These are phyloP conservation scores for Cantharellus anzutake DNA, from an alignment of 768 basidiomycete species.

Conservation along the genomic window DNA sequence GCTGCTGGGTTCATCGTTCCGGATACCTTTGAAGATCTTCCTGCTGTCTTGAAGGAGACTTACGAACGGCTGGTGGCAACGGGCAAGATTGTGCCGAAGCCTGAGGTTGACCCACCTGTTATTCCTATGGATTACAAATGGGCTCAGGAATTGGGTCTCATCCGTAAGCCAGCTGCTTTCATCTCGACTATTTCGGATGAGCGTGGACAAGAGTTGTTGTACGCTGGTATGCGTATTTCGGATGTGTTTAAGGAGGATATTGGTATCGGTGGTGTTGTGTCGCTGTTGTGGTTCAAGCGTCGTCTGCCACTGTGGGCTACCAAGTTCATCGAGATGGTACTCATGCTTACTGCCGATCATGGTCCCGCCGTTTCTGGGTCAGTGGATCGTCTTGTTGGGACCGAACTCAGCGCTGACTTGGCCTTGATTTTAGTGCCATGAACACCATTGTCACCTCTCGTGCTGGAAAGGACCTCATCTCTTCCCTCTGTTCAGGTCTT, in stretches of 20 bases:
- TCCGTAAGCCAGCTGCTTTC: slow-evolving; percentile 96
- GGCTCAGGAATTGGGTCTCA: slow-evolving; percentile 87
- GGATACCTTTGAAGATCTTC: slow-evolving; percentile 93
- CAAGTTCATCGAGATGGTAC: slow-evolving; percentile 92
- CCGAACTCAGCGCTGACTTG: background rate
- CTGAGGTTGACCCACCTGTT: slow-evolving; percentile 76
- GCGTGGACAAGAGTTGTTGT: slow-evolving; percentile 94
- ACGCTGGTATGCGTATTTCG: slow-evolving; percentile 97
- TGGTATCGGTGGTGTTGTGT: slow-evolving; percentile 91
- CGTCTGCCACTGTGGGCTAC: slow-evolving; percentile 73
- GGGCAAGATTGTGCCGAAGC: slow-evolving; percentile 48
- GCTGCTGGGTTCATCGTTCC: slow-evolving; percentile 93
- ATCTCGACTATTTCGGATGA: slow-evolving; percentile 99
- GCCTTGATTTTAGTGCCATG: slow-evolving; percentile 45
- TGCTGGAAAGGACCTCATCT: slow-evolving; percentile 98
- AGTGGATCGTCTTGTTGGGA: slow-evolving; percentile 5
- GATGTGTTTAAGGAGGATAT: slow-evolving; percentile 98
- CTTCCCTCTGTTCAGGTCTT: slow-evolving; percentile 86
- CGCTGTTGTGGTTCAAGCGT: slow-evolving; percentile 95
- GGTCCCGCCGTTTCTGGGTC: slow-evolving; percentile 85
- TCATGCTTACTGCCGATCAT: slow-evolving; percentile 98
- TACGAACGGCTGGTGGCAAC: slow-evolving; percentile 61
- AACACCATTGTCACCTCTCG: slow-evolving; percentile 98
- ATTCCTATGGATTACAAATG: slow-evolving; percentile 99
- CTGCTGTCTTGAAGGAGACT: slow-evolving; percentile 61